Conservation (phyloP, 2,329 filamentous ascomycete genomes). For the Diaporthe eres region DNA sequence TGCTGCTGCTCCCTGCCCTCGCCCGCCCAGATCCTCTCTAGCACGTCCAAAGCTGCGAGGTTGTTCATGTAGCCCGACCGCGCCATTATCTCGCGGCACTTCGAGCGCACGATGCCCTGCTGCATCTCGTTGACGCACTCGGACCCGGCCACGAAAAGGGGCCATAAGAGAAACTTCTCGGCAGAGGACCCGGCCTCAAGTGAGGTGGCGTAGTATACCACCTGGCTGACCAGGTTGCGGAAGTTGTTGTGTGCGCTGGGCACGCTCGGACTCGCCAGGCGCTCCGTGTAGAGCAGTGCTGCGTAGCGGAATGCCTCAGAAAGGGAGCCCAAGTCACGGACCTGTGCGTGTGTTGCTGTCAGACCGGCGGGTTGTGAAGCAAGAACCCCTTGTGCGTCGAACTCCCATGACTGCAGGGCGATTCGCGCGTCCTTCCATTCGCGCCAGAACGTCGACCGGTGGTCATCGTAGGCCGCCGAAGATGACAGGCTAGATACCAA, state of each 20-base stretch:
- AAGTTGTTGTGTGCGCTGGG: constrained; percentile 83
- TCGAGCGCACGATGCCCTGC: constrained; percentile 81
- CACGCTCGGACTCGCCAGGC: constrained; percentile 82
- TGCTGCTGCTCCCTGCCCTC: constrained; percentile 59
- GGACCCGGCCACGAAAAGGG: constrained; percentile 89
- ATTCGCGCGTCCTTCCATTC: constrained; percentile 88
- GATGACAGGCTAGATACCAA: constrained; percentile 58
- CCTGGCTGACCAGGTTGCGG: constrained; percentile 85
- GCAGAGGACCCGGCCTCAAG: constrained; percentile 79
- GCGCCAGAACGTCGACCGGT: constrained; percentile 79
- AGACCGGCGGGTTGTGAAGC: constrained; percentile 61
- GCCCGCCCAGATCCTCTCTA: constrained; percentile 86
- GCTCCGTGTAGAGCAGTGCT: constrained; percentile 90
- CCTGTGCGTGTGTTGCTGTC: constrained; percentile 67
- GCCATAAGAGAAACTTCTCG: constrained; percentile 94
- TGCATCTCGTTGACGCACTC: constrained; percentile 89
- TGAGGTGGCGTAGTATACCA: constrained; percentile 85
- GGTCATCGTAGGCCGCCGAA: constrained; percentile 67
- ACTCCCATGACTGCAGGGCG: constrained; percentile 85
- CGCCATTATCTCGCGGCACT: constrained; percentile 88
- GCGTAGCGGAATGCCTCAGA: constrained; percentile 93
- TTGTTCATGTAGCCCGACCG: constrained; percentile 96
- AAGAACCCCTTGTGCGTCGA: constrained; percentile 69
- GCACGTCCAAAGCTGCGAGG: constrained; percentile 84
- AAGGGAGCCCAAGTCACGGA: constrained; percentile 83